Base-by-base conservation (phyloP, 108 stramenopile genomes). In the Stephanodiscus triporus region DNA sequence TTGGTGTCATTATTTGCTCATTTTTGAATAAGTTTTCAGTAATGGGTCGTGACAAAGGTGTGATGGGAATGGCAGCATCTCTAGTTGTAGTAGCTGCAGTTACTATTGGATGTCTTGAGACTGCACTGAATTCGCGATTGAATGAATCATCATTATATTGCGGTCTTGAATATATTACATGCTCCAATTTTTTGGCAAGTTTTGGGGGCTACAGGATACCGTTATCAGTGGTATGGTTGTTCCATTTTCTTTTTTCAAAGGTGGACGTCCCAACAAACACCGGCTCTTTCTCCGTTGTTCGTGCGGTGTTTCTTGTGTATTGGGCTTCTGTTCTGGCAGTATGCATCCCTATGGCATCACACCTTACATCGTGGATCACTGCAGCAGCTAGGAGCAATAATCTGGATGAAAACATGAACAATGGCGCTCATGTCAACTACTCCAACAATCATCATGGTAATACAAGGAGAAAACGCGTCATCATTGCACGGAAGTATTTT, bases 401-500 rank as follows among this genome's bases (percentile, higher is more conserved):
- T 0, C 27, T 59, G 42, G 40, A 19, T 59, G 40, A 24, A 36
- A 20, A 57, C 16, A 47, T 4, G 3, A 70, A 29, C 50, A 43
- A 20, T 10, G 24, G 34, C 14, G 32, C 27, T n/a, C 23, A 43
- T 51, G 37, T 40, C 50, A 30, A 9, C 34, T 36, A 47, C 3
- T 22, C 13, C 14, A 23, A 56, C 16, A 26, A 40, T 48, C 8
- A 14, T 22, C 34, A 55, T 30, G 24, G 19, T 23, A 54, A 30
- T 9, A 55, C 19, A 17, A 37, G 72, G 51, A 73, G 58, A 27
- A 58, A 51, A 9, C 72, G 79, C 26, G 85, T 89, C 19, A 76
- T 88, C 19, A 50, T 89, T 37, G 72, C 80, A 71, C 69, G 92
- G 45, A 95, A 92, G 82, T 95, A 88, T 84, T 95, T 95, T 80